Conservation (phyloP, 2,329 filamentous ascomycete genomes). For the Fonsecaea monophora region DNA sequence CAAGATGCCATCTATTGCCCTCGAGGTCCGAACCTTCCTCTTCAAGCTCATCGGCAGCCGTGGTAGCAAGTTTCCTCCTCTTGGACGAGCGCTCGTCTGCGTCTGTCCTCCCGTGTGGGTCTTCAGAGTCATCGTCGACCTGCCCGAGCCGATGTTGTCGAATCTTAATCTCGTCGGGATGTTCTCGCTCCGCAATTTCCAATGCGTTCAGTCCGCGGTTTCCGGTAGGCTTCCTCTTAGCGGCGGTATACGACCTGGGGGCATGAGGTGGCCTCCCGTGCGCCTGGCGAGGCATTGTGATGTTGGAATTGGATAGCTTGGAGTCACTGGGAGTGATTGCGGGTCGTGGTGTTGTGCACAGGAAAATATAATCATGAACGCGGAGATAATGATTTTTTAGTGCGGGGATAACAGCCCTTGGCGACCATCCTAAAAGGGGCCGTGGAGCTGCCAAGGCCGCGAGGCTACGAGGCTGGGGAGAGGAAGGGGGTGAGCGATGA, state of each 20-base stretch:
- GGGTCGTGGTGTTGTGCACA: background rate
- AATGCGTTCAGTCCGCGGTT: conserved; percentile 66
- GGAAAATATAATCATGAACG: background rate
- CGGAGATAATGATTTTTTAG: background rate
- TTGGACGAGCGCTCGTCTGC: conserved; percentile 48
- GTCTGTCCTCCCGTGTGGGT: conserved; percentile 48
- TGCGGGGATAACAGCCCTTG: background rate
- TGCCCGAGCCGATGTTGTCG: conserved; percentile 66
- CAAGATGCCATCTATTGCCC: conserved; percentile 83
- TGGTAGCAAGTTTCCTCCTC: conserved; percentile 44
- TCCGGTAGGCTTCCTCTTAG: conserved; percentile 45
- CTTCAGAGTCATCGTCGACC: conserved; percentile 59
- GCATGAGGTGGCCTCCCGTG: conserved; percentile 43
- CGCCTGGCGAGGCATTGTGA: conserved; percentile 38
- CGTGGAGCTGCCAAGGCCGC: background rate
- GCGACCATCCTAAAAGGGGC: background rate
- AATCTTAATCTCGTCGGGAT: conserved; percentile 61
- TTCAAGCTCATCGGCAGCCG: conserved; percentile 47
- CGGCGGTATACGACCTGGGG: conserved; percentile 40
- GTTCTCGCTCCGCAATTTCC: conserved; percentile 66
- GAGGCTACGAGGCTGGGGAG: background rate
- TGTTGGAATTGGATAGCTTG: background rate
- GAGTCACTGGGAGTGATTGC: background rate
- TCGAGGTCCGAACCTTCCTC: conserved; percentile 78
- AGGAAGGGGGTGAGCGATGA: background rate